Evolutionary conservation across 164 flowering plant species (phyloP).

Genomic region (Magnolia changhungtana): DNA sequence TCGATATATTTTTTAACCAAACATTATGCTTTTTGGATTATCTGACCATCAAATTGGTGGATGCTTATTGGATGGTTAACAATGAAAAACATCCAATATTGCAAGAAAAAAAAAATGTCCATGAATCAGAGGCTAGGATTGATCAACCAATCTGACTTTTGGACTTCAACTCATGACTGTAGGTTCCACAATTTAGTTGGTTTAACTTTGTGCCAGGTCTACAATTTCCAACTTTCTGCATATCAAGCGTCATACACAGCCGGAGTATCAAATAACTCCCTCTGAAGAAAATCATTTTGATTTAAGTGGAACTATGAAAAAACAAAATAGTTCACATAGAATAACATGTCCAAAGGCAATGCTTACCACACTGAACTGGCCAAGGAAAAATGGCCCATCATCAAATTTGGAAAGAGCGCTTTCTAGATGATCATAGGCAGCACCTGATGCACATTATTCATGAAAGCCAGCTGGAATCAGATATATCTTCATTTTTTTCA

Average conservation of each 20-base stretch:
- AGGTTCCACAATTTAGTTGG: background rate
- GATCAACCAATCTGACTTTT: no score
- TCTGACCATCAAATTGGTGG: no score
- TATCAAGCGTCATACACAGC: no score
- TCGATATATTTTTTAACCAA: no score
- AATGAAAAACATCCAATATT: no score
- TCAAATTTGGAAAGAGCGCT: slow-evolving; percentile 68
- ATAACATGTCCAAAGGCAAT: background rate
- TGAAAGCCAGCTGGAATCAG: background rate
- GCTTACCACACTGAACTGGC: slow-evolving; percentile 73
- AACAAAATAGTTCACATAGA: background rate
- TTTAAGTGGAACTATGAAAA: background rate
- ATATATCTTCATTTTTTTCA: background rate
- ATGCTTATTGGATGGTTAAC: no score
- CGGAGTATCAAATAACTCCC: background rate
- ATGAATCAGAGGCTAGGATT: no score
- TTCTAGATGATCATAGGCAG: slow-evolving; percentile 72
- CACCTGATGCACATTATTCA: slow-evolving; percentile 27
- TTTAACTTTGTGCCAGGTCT: background rate
- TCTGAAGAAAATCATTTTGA: background rate
- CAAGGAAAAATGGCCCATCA: slow-evolving; percentile 92
- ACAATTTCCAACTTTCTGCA: background rate
- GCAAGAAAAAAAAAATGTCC: no score
- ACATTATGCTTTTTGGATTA: no score
- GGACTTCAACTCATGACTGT: background rate